Evolutionary conservation across 164 flowering plant species (phyloP), one percentile per base, ranked within the genome.

Genomic region (Santalum album): DNA sequence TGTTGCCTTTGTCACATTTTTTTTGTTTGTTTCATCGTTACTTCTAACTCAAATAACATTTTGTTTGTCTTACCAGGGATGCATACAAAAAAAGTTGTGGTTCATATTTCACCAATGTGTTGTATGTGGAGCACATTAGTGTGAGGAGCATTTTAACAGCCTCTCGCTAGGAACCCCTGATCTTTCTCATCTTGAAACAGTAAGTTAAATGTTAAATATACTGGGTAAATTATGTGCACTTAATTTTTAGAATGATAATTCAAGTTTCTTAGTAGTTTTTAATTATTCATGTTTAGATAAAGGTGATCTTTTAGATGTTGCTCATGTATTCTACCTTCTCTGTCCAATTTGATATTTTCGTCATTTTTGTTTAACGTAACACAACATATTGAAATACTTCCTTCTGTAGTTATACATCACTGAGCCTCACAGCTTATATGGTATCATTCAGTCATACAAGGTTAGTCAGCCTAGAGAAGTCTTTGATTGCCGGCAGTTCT

Each of bases 121-220:
- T 94, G 82, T 94, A 94, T 60, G 90, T 94, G 67, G 99, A 94
- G n/a, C n/a, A 69, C 77, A 90, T 65, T 94, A 97, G 99, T 94
- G 97, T 75, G 90, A 85, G 66, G 95, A 89, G 57, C 70, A 84
- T 65, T 89, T 86, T 62, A 75, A 71, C 3, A 36, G 65, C 63
- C 81, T 94, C 55, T 77, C 82, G 2, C 62, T 94, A 51, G 99
- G 99, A 43, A 71, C 62, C 56, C 99, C 99, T 26, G 92, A 89
- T 72, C 87, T 94, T 59, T 90, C 97, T 12, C 74, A 73, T 63
- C 64, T 58, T 62, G 97, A 87, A 72, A 65, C 56, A 67, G 99
- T 90, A 65, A 68, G 73, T 62, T 60, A 29, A 29, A 3, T 4
- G 4, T 29, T 29, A 3, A 3, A 3, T 3, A 29, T 29, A 29